Evolutionary conservation across 139 green algal genomes (phyloP).

Genomic region (Volvox reticuliferus): DNA sequence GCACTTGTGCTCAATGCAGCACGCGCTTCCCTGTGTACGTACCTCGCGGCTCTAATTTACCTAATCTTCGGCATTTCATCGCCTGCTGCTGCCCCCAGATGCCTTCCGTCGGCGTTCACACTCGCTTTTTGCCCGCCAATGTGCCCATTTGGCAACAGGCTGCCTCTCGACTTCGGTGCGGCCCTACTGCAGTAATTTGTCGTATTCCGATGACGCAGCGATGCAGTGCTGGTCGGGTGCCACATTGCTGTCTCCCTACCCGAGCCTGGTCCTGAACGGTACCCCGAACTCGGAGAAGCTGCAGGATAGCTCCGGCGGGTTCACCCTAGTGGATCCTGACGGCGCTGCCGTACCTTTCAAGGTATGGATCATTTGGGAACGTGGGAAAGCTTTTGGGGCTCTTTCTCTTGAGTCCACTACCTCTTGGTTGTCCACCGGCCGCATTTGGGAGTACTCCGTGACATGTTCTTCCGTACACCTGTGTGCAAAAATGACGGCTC

Average conservation of each 20-base stretch:
- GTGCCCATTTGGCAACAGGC: not conserved
- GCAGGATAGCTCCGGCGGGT: not conserved
- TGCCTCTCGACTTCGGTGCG: not conserved
- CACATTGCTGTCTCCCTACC: not conserved
- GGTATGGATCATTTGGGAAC: not conserved
- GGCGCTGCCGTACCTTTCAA: slow-evolving; percentile 9
- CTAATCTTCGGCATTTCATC: not conserved
- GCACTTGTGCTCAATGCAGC: too few relatives aligned
- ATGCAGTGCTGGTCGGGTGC: not conserved
- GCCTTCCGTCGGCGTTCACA: not conserved
- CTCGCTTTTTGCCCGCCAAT: not conserved
- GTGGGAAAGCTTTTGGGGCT: too few relatives aligned
- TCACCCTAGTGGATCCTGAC: not conserved
- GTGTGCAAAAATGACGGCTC: too few relatives aligned
- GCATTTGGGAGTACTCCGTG: too few relatives aligned
- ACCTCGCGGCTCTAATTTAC: too few relatives aligned
- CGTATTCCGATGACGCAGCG: not conserved
- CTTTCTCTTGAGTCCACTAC: too few relatives aligned
- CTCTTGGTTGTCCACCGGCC: too few relatives aligned
- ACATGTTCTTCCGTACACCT: too few relatives aligned
- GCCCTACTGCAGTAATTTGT: not conserved
- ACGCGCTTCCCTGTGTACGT: too few relatives aligned
- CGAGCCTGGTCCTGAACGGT: not conserved
- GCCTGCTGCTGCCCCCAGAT: not conserved
- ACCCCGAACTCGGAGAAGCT: not conserved